Evolutionary conservation across 1,139 yeast genomes (phyloP).

Genomic region (Yamadazyma mexicana): DNA sequence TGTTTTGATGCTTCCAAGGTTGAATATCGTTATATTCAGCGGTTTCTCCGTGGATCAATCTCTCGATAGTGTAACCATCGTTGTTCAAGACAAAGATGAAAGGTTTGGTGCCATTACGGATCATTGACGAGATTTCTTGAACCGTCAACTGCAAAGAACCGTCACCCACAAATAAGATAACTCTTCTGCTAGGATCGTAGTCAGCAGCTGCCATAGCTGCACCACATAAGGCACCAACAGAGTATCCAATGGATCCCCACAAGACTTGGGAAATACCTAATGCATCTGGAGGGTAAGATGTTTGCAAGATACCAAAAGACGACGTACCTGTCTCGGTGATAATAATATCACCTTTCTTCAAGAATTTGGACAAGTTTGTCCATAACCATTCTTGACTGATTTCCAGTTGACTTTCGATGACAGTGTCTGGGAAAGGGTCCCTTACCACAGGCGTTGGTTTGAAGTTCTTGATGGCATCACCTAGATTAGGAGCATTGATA

Average conservation of each 20-base stretch:
- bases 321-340: slow-evolving; percentile 43
- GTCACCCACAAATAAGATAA: slow-evolving; percentile 40
- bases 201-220: slow-evolving; percentile 60
- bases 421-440: slow-evolving; percentile 16
- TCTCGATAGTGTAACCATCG: slow-evolving; percentile 41
- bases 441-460: slow-evolving; percentile 18
- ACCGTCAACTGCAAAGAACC: slow-evolving; percentile 46
- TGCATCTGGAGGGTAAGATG: slow-evolving; percentile 34
- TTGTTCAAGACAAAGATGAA: slow-evolving; percentile 41
- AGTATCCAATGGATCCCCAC: slow-evolving; percentile 89
- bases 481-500: slow-evolving; percentile 17
- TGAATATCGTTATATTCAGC: slow-evolving; percentile 40
- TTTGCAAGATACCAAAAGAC: slow-evolving; percentile 42
- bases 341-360: slow-evolving; percentile 36
- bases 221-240: slow-evolving; percentile 83
- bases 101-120: slow-evolving; percentile 29
- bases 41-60: slow-evolving; percentile 37
- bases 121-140: slow-evolving; percentile 43
- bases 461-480: slow-evolving; percentile 16
- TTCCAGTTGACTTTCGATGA: slow-evolving; percentile 12
- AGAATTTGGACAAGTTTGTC: slow-evolving; percentile 33
- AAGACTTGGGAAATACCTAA: slow-evolving; percentile 41
- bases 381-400: slow-evolving; percentile 39
- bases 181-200: slow-evolving; percentile 32
- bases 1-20: slow-evolving; percentile 37